These are phyloP conservation scores for Rhododendron ovatum DNA, from an alignment of 148 eudicot species.

Conservation along the genomic window DNA sequence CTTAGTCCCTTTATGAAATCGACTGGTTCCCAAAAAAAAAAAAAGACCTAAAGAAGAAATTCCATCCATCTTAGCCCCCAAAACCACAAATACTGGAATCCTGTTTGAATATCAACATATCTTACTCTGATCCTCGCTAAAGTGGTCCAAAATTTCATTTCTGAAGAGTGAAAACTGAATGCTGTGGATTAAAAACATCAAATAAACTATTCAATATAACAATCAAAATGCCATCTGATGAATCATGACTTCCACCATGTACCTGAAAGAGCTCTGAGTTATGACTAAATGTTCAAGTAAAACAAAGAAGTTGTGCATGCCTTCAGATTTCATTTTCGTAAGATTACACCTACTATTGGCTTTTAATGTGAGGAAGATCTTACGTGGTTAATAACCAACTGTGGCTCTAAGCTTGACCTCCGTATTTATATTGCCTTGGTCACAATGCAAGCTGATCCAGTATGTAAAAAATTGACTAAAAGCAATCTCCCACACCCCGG, in stretches of 20 bases:
- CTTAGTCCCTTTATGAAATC: too few relatives aligned
- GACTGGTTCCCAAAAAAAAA: background rate
- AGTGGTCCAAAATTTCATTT: background rate
- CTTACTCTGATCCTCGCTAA: background rate
- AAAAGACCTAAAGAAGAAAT: background rate
- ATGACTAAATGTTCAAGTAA: background rate
- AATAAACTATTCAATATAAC: background rate
- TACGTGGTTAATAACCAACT: background rate
- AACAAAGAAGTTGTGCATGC: background rate
- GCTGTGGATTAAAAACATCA: background rate
- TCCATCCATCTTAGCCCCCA: background rate
- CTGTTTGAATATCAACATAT: background rate
- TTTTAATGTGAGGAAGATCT: background rate
- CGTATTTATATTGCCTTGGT: too few relatives aligned
- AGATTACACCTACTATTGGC: background rate
- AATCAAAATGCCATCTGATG: background rate
- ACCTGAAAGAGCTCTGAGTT: background rate
- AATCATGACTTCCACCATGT: background rate
- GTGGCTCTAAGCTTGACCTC: slow-evolving; percentile 3
- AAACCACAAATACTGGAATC: background rate
- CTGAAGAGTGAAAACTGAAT: background rate
- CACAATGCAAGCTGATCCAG: background rate
- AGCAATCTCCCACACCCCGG: background rate
- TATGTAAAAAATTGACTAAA: background rate
- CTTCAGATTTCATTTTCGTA: background rate